Conservation (phyloP, 1,139 yeast species). For the Protomyces inouyei region DNA sequence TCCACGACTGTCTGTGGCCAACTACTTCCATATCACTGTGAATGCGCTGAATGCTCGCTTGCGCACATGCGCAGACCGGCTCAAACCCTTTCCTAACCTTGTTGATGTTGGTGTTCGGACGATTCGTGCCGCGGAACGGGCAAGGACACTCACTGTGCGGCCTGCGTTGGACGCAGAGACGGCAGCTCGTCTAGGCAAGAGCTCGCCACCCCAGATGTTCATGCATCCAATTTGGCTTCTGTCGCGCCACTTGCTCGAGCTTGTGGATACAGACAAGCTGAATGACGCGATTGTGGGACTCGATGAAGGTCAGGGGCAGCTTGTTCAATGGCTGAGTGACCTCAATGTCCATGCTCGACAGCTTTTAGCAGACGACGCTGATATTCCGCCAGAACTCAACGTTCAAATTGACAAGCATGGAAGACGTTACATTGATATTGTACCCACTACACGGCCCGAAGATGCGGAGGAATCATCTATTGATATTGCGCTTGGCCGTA, state of each 20-base stretch:
- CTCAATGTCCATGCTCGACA: background rate
- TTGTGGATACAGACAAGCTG: background rate
- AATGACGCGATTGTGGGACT: background rate
- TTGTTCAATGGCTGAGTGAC: background rate
- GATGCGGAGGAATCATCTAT: background rate
- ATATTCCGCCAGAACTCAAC: background rate
- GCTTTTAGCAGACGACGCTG: background rate
- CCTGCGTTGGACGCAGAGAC: background rate
- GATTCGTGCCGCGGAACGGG: background rate
- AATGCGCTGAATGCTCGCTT: conserved; percentile 13
- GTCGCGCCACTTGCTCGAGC: background rate
- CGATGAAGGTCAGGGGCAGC: background rate
- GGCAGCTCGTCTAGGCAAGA: background rate
- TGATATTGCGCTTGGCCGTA: background rate
- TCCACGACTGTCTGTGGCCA: conserved; percentile 14
- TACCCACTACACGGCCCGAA: background rate
- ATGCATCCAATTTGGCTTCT: background rate
- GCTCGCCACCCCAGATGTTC: background rate
- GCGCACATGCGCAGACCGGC: conserved; percentile 16
- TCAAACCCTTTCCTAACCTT: conserved; percentile 7
- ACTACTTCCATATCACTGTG: conserved; percentile 15
- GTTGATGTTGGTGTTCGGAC: background rate
- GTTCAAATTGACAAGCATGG: background rate
- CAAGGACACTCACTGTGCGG: background rate
- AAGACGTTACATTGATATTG: background rate